Evolutionary conservation across 177 flowering plant species (phyloP).

Genomic region (Vitis hybrid): DNA sequence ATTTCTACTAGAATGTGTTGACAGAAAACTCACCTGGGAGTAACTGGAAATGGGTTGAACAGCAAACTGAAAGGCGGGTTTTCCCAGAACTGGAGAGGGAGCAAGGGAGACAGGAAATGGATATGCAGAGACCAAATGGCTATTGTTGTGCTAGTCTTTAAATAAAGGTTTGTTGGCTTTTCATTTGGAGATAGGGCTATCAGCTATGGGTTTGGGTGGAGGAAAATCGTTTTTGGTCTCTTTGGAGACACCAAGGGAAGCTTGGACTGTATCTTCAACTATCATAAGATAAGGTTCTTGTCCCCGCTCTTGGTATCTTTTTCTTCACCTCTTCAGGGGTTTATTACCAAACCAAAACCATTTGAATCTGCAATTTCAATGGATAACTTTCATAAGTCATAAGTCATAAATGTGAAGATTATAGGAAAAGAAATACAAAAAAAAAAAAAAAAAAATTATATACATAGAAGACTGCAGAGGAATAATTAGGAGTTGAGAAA

Average conservation of each 20-base stretch:
- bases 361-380: too few species aligned
- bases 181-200: conserved; percentile 53
- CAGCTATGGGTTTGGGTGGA: conserved; percentile 31
- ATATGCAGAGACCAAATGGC: not conserved
- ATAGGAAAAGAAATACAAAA: not conserved
- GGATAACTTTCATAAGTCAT: too few species aligned
- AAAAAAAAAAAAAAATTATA: not conserved
- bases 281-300: conserved; percentile 27
- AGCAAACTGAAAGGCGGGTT: conserved; percentile 11
- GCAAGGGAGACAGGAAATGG: conserved; percentile 12
- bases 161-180: conserved; percentile 32
- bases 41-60: conserved; percentile 17
- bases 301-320: not conserved
- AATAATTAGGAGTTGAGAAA: too few species aligned
- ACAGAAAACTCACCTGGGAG: conserved; percentile 14
- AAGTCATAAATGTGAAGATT: not conserved
- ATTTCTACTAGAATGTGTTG: too few species aligned
- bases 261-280: conserved; percentile 15
- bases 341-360: not conserved
- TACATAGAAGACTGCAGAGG: too few species aligned
- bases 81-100: conserved; percentile 1
- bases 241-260: conserved; percentile 30
- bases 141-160: not conserved
- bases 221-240: conserved; percentile 41
- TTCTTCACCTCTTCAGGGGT: not conserved